These are phyloP conservation scores for Malania oleifera DNA, from an alignment of 164 flowering plant species.

Conservation along the genomic window DNA sequence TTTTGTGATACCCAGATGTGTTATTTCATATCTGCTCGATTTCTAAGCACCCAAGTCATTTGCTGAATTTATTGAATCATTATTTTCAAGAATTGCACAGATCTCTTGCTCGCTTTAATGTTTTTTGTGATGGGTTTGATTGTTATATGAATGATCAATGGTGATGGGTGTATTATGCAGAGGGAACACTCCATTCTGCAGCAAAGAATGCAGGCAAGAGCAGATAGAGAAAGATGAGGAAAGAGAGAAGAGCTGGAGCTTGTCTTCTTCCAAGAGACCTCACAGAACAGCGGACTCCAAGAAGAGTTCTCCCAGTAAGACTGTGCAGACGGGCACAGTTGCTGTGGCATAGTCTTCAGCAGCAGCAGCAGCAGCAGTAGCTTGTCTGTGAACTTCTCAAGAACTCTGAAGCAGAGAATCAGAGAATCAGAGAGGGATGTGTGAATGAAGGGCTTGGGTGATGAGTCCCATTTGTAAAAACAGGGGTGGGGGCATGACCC, in stretches of 20 bases:
- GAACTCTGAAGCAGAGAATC: too few relatives aligned
- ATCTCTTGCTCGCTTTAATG: background rate
- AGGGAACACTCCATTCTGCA: constrained; percentile 56
- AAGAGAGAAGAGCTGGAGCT: constrained; percentile 31
- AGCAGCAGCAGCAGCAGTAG: constrained; percentile 29
- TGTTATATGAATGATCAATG: constrained; percentile 12
- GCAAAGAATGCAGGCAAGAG: constrained; percentile 60
- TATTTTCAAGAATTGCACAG: too few relatives aligned
- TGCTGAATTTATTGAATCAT: too few relatives aligned
- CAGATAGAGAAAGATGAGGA: constrained; percentile 54
- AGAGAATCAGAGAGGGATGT: too few relatives aligned
- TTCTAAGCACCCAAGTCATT: too few relatives aligned
- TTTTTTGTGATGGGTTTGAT: background rate
- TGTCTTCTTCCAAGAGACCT: constrained; percentile 17
- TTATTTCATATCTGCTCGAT: too few relatives aligned
- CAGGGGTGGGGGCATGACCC: too few relatives aligned
- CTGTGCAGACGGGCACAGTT: background rate
- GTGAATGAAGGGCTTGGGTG: too few relatives aligned
- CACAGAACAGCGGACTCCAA: constrained; percentile 23
- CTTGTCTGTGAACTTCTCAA: too few relatives aligned
- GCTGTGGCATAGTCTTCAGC: constrained; percentile 22
- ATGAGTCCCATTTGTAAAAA: too few relatives aligned
- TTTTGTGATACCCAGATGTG: too few relatives aligned
- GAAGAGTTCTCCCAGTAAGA: constrained; percentile 9
- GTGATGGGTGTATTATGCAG: constrained; percentile 21